Percentiles rank a stretch among this genome's conserved stretches.
Evolutionary conservation across 768 basidiomycete genomes (phyloP).

Genomic region (Ephemerocybe angulata): DNA sequence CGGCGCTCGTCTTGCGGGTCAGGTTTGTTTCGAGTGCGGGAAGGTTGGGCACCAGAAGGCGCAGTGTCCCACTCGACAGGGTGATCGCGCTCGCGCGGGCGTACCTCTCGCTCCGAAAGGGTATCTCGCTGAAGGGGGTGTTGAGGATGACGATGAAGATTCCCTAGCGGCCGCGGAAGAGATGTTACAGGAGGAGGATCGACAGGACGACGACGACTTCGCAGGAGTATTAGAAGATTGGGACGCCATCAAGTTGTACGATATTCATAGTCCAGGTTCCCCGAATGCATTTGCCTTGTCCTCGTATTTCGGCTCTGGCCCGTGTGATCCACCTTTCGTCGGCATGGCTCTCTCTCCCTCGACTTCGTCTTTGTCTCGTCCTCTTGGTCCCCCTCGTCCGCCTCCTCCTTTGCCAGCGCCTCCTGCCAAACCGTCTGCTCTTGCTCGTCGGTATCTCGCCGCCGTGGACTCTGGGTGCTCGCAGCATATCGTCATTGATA

Average conservation of each 20-base stretch:
- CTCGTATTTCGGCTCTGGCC: not conserved
- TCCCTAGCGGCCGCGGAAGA: not conserved
- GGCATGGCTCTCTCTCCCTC: not conserved
- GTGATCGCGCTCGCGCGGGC: no score
- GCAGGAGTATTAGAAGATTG: not conserved
- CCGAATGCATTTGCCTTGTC: not conserved
- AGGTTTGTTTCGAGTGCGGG: not conserved
- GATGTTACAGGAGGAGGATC: not conserved
- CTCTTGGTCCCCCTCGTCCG: not conserved
- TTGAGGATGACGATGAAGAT: not conserved
- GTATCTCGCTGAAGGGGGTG: no score
- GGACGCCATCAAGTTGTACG: not conserved
- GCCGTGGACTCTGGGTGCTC: conserved; percentile 23
- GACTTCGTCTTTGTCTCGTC: not conserved
- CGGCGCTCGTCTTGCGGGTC: no score
- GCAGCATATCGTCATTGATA: conserved; percentile 18
- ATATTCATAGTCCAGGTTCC: not conserved
- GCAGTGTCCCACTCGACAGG: not conserved
- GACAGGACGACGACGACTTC: not conserved
- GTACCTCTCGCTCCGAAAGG: no score
- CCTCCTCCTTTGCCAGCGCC: no score
- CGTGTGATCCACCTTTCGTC: not conserved
- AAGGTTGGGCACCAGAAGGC: not conserved
- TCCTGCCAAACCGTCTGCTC: no score
- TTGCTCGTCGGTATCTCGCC: conserved; percentile 5